Conservation (phyloP, 768 basidiomycete species). For the Udeniomyces megalosporus region DNA sequence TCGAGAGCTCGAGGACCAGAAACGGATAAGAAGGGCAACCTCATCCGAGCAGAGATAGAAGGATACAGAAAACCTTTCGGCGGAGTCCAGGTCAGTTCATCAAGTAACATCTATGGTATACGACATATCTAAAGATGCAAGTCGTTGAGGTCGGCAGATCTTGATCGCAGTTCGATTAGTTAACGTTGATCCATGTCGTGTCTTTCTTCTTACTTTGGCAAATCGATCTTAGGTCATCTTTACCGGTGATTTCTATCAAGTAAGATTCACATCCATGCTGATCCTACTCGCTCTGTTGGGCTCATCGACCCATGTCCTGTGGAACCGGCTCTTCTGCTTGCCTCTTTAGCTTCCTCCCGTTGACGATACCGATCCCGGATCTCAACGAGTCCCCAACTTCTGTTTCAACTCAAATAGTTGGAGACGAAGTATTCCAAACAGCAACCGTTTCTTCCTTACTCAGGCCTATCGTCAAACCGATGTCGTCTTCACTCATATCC, state of each 20-base stretch:
- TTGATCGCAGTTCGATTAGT: no score
- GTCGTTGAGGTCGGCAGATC: no score
- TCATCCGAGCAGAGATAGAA: no score
- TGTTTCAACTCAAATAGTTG: conserved; percentile 76
- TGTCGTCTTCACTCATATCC: not conserved
- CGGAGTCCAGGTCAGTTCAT: conserved; percentile 59
- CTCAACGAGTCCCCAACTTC: conserved; percentile 48
- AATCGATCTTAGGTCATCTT: conserved; percentile 71
- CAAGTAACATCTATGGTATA: no score
- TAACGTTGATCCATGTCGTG: not conserved
- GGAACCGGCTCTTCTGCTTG: not conserved
- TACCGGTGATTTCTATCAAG: conserved; percentile 92
- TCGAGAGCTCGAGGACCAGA: no score
- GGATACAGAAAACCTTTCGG: conserved; percentile 78
- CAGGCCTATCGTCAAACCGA: not conserved
- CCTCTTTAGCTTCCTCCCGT: conserved; percentile 63
- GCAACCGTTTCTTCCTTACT: conserved; percentile 1
- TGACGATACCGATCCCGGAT: conserved; percentile 35
- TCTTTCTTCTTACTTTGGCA: conserved; percentile 28
- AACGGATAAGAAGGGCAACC: no score
- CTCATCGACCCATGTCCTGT: not conserved
- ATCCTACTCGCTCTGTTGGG: not conserved
- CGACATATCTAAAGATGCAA: no score
- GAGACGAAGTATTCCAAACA: conserved; percentile 53
- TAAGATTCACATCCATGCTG: not conserved